These are phyloP conservation scores for Cicer cuneatum DNA, from an alignment of 306 rosid genomes.

Conservation along the genomic window DNA sequence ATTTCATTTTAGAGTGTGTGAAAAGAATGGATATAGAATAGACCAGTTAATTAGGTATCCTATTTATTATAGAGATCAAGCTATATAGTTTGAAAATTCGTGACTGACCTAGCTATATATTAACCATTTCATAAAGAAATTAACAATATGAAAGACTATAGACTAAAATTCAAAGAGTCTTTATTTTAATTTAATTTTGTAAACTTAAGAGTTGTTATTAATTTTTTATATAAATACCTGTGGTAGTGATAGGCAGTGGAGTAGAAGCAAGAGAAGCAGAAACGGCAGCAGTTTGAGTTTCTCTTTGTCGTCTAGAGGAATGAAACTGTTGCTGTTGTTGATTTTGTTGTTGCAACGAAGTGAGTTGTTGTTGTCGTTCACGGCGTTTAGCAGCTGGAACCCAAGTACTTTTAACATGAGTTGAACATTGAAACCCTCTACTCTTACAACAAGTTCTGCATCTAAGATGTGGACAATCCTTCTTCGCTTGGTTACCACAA, in stretches of 20 bases:
- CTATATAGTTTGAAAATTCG: conserved; percentile 40
- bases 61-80: conserved; percentile 36
- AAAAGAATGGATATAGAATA: conserved; percentile 39
- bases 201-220: too few species aligned
- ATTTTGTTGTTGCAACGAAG: conserved; percentile 55
- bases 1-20: conserved; percentile 47
- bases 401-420: conserved; percentile 98
- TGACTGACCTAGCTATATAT: conserved; percentile 24
- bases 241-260: conserved; percentile 68
- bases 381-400: conserved; percentile 93
- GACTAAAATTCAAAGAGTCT: conserved; percentile 8
- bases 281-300: conserved; percentile 41
- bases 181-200: background rate
- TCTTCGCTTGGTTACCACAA: conserved; percentile 97
- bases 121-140: too few species aligned
- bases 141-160: background rate
- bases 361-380: conserved; percentile 79
- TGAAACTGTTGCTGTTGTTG: conserved; percentile 46
- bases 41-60: conserved; percentile 53
- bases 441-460: conserved; percentile 96
- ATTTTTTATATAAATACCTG: conserved; percentile 59
- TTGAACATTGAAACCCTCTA: conserved; percentile 92
- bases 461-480: conserved; percentile 79
- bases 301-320: conserved; percentile 64
- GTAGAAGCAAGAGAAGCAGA: conserved; percentile 56